Conservation (phyloP, 202 grass and related monocot species). For the Tripidium arundinaceum region DNA sequence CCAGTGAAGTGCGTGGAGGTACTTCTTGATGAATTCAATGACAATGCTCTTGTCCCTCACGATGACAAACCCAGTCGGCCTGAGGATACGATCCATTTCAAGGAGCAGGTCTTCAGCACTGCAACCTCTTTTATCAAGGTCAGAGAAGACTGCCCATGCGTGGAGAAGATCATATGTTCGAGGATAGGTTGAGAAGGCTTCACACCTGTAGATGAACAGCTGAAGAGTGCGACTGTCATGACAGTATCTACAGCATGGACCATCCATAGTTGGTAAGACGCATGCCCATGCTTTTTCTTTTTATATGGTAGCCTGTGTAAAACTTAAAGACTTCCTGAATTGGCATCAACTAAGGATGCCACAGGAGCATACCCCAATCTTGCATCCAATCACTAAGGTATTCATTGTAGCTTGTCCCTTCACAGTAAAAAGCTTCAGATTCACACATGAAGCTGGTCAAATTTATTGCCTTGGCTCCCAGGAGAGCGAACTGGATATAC, state of each 20-base stretch:
- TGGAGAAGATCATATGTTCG: constrained; percentile 99
- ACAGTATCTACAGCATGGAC: background rate
- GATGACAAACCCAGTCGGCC: constrained; percentile 80
- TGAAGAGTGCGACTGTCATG: background rate
- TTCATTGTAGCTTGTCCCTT: background rate
- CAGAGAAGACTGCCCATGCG: constrained; percentile 94
- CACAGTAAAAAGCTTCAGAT: background rate
- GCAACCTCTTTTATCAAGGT: constrained; percentile 86
- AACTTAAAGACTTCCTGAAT: background rate
- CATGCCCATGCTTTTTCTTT: background rate
- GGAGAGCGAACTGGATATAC: background rate
- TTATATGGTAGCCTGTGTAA: background rate
- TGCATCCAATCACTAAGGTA: background rate
- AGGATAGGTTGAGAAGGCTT: constrained; percentile 96
- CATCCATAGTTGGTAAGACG: background rate
- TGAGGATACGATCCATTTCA: constrained; percentile 90
- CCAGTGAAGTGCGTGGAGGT: constrained; percentile 71
- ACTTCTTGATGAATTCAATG: constrained; percentile 77
- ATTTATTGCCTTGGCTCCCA: constrained; percentile 8
- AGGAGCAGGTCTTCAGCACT: constrained; percentile 90
- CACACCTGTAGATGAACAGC: constrained; percentile 15
- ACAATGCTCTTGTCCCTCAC: constrained; percentile 64
- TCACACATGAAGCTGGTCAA: background rate
- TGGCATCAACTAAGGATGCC: background rate
- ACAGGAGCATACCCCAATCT: background rate